A percentile compares a stretch with the other conserved stretches of the same genome.
phyloP scores from a whole-genome alignment of 805 yeast genomes.

The Starmerella kuoi region DNA sequence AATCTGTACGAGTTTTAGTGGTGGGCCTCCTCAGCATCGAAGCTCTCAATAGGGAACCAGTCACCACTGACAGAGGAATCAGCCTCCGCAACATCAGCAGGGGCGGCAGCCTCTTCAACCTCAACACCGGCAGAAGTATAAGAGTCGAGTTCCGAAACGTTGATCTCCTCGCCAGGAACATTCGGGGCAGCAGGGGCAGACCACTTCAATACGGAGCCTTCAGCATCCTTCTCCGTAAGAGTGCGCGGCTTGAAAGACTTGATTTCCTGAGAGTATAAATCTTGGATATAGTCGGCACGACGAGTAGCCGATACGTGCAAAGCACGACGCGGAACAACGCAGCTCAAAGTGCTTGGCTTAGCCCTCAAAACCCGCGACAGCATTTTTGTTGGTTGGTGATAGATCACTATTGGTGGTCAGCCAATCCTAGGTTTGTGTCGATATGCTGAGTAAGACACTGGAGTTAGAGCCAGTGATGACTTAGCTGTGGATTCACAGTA shows the following conservation, averaged over 20 bases:
- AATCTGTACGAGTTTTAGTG: too few species aligned
- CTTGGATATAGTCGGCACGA: conserved; percentile 53
- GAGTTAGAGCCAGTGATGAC: neutral
- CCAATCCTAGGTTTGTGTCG: conserved; percentile 4
- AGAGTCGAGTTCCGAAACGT: conserved; percentile 39
- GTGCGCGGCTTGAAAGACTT: conserved; percentile 80
- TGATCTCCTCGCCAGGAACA: conserved; percentile 70
- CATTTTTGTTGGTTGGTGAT: conserved; percentile 11
- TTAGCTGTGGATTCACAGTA: too few species aligned
- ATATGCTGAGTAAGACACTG: conserved; percentile 2
- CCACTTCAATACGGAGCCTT: conserved; percentile 73
- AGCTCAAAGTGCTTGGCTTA: conserved; percentile 10
- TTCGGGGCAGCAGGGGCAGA: conserved; percentile 65
- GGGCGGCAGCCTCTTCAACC: conserved; percentile 23
- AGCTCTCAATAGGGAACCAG: conserved; percentile 35
- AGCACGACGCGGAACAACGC: conserved; percentile 14
- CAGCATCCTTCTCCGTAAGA: conserved; percentile 59
- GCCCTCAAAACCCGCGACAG: conserved; percentile 20
- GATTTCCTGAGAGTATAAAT: conserved; percentile 75
- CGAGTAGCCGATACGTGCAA: conserved; percentile 24
- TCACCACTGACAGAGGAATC: conserved; percentile 25
- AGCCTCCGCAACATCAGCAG: conserved; percentile 19
- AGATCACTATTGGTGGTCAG: neutral
- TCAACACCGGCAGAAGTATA: conserved; percentile 37
- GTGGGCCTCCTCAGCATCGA: conserved; percentile 24